Evolutionary conservation across 2,329 filamentous ascomycete species (phyloP).

Genomic region (Colletotrichum tofieldiae): DNA sequence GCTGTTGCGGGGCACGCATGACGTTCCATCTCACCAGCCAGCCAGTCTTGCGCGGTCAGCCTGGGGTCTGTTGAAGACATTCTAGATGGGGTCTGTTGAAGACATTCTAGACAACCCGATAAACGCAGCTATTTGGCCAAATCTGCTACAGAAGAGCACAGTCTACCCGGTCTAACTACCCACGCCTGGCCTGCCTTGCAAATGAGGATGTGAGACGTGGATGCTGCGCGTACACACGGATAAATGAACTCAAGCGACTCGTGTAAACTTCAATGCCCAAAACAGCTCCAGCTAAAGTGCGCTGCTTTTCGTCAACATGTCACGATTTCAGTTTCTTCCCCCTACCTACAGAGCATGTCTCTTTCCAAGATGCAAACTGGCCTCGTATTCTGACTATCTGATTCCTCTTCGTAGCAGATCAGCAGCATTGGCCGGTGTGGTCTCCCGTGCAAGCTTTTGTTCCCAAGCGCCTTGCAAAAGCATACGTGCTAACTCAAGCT

Average conservation of each 20-base stretch:
- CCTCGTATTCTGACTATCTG: neutral
- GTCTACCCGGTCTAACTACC: neutral
- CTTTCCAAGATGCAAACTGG: neutral
- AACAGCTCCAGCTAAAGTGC: neutral
- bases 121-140: neutral
- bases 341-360: neutral
- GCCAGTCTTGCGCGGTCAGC: neutral
- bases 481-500: neutral
- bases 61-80: neutral
- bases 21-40: constrained; percentile 25
- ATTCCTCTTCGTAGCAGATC: neutral
- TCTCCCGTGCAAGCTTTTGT: neutral
- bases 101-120: neutral
- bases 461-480: neutral
- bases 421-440: neutral
- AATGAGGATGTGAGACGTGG: neutral
- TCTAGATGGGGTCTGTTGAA: too few relatives aligned
- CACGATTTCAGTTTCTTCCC: neutral
- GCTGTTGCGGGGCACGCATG: constrained; percentile 42
- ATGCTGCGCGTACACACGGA: neutral
- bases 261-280: neutral
- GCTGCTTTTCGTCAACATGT: neutral
- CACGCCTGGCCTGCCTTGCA: neutral
- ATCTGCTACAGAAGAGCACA: neutral
- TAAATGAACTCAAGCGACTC: neutral